Evolutionary conservation across 495 filamentous ascomycete species (phyloP).

Genomic region (Aspergillus sclerotioniger): DNA sequence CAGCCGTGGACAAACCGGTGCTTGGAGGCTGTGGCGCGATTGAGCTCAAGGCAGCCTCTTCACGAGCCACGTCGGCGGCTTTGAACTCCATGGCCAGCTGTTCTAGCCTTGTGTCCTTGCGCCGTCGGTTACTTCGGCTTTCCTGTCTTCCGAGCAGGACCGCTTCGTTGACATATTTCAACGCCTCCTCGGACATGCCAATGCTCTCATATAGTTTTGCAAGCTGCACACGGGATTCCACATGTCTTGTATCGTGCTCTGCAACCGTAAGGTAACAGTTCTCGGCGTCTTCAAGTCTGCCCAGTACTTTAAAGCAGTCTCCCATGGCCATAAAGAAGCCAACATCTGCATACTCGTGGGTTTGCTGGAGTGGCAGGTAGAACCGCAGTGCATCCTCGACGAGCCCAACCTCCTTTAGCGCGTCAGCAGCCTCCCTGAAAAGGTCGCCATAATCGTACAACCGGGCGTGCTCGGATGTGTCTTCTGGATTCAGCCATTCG

Average conservation of each 20-base stretch:
- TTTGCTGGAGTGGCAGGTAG: conserved; percentile 64
- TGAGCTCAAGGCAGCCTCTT: conserved; percentile 11
- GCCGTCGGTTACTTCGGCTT: conserved; percentile 30
- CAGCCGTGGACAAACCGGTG: conserved; percentile 5
- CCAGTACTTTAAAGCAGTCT: conserved; percentile 65
- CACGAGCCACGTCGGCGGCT: conserved; percentile 16
- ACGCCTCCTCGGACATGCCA: conserved; percentile 66
- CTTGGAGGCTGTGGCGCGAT: conserved; percentile 30
- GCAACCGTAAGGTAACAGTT: conserved; percentile 70
- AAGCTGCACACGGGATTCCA: conserved; percentile 71
- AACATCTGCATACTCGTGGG: conserved; percentile 57
- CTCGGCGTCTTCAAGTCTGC: conserved; percentile 64
- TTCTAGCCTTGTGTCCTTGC: conserved; percentile 44
- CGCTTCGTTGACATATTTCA: conserved; percentile 70
- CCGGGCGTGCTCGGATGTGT: conserved; percentile 44
- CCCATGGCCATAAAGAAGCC: conserved; percentile 68
- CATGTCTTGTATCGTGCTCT: conserved; percentile 62
- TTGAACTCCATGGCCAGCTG: conserved; percentile 43
- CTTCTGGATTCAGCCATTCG: conserved; percentile 60
- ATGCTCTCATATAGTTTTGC: conserved; percentile 77
- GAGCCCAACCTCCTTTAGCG: conserved; percentile 55
- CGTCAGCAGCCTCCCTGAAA: conserved; percentile 68
- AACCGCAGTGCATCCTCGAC: conserved; percentile 68
- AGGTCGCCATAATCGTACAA: conserved; percentile 69
- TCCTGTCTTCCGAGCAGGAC: conserved; percentile 56